phyloP scores from a whole-genome alignment of 352 stramenopile genomes.

The Blastocystis sp. region DNA sequence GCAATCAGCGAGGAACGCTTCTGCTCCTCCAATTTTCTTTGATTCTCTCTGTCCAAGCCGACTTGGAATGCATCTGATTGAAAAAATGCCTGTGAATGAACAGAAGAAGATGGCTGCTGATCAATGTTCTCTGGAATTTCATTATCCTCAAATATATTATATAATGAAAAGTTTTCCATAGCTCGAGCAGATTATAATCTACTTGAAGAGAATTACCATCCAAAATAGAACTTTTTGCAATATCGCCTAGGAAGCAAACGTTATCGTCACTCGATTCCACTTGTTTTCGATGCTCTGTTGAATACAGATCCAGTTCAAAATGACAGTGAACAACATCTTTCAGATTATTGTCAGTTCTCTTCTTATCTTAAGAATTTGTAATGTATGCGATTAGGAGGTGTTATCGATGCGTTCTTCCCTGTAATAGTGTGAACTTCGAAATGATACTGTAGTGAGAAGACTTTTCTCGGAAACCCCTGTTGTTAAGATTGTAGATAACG shows the following conservation, averaged over 20 bases:
- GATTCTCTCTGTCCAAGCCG: background rate
- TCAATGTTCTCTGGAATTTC: background rate
- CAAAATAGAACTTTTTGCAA: too few relatives aligned
- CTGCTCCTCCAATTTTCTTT: background rate
- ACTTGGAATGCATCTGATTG: background rate
- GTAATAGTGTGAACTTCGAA: background rate
- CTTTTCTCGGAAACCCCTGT: conserved; percentile 22
- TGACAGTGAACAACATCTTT: background rate
- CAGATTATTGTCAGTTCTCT: background rate
- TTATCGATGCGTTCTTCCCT: background rate
- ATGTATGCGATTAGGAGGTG: conserved; percentile 24
- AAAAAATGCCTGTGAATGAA: background rate
- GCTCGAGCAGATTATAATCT: too few relatives aligned
- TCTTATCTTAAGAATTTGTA: background rate
- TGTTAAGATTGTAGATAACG: conserved; percentile 27
- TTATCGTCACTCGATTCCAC: too few relatives aligned
- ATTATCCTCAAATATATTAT: background rate
- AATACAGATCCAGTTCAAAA: too few relatives aligned
- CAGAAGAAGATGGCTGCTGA: background rate
- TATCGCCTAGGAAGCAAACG: too few relatives aligned
- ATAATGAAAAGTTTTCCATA: background rate
- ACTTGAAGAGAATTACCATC: too few relatives aligned
- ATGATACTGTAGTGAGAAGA: conserved; percentile 15
- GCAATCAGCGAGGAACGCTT: background rate
- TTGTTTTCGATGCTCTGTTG: too few relatives aligned